Base-by-base conservation (phyloP, 1,139 yeast genomes). In the Yamadazyma dushanensis region DNA sequence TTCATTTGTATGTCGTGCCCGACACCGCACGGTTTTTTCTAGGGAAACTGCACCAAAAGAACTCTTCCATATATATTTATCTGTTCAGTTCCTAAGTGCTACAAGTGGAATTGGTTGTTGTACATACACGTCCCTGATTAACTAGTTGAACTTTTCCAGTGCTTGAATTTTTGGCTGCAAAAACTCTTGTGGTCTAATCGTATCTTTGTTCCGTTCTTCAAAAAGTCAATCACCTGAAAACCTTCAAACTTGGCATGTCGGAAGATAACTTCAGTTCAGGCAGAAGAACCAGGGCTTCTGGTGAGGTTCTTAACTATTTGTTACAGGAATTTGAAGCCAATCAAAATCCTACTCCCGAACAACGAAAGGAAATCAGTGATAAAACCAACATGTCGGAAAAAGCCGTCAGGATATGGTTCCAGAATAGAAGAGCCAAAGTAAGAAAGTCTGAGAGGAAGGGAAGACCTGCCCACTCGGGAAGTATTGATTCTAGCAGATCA, bases 321-420 rank as follows among this genome's bases (percentile, higher is more conserved):
- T 73, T 84, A 32, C 68, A 70, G 25, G 95, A 88, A 54, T 88
- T 87, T 56, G 78, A 77, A 35, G 66, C 63, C 39, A 86, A 86
- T 50, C 84, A 88, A 20, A 83, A 81, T 49, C 92, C 92, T 1
- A 66, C 74, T 30, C 78, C 86, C 1, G 77, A 78, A 28, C 75
- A 78, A 34, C 64, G 97, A 29, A 83, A 80, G 51, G 78, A 73
- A 29, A 83, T 90, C 32, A 82, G 95, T 32, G 77, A 73, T 6
- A 73, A 72, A 42, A 87, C 95, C 2, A 86, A 85, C 31, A 85
- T 90, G 92, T 80, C 92, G 7, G 96, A 89, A 52, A 76, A 95
- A 46, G 89, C 95, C 4, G 96, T 90, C 3, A 74, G 96, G 39
- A 89, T 90, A 33, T 90, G 97, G 97, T 90, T 90, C 55, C 97